A percentile compares a stretch with the other conserved stretches of the same genome.
phyloP scores from a whole-genome alignment of 2,329 filamentous ascomycete genomes.

The Colletotrichum camelliae region DNA sequence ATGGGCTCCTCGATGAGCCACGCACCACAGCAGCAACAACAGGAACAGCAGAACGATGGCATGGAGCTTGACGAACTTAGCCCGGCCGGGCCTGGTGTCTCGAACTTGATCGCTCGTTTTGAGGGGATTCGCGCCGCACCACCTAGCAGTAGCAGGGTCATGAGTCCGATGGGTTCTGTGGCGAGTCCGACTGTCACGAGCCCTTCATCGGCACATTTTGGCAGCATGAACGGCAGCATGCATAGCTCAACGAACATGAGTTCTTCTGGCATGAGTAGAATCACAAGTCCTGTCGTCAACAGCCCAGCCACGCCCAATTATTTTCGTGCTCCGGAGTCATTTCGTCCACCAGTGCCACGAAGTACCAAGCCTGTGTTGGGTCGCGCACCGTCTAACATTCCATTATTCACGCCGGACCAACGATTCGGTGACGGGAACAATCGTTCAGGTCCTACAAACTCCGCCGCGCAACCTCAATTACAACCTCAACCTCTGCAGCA shows the following conservation, averaged over 20 bases:
- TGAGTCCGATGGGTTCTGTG: constrained; percentile 29
- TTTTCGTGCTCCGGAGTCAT: constrained; percentile 9
- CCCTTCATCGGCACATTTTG: constrained; percentile 34
- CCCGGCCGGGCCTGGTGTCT: constrained; percentile 33
- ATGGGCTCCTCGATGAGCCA: background rate
- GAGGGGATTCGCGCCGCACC: constrained; percentile 40
- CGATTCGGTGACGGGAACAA: constrained; percentile 17
- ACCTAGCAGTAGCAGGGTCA: constrained; percentile 31
- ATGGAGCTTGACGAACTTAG: constrained; percentile 23
- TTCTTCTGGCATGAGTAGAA: constrained; percentile 23
- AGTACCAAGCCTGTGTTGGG: constrained; percentile 41
- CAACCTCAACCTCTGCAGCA: background rate
- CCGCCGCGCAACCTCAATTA: background rate
- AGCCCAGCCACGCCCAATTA: constrained; percentile 27
- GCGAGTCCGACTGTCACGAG: constrained; percentile 24
- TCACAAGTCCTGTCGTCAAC: constrained; percentile 34
- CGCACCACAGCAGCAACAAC: background rate
- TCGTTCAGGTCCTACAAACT: background rate
- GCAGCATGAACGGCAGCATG: constrained; percentile 28
- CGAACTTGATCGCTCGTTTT: constrained; percentile 45
- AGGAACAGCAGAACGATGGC: constrained; percentile 10
- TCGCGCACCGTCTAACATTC: constrained; percentile 23
- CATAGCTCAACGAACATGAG: constrained; percentile 24
- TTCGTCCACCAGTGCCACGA: constrained; percentile 40
- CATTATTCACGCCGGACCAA: constrained; percentile 17